A percentile compares a stretch with the other conserved stretches of the same genome.
Evolutionary conservation across 768 basidiomycete genomes (phyloP).

Genomic region (Auriscalpium microsporum): DNA sequence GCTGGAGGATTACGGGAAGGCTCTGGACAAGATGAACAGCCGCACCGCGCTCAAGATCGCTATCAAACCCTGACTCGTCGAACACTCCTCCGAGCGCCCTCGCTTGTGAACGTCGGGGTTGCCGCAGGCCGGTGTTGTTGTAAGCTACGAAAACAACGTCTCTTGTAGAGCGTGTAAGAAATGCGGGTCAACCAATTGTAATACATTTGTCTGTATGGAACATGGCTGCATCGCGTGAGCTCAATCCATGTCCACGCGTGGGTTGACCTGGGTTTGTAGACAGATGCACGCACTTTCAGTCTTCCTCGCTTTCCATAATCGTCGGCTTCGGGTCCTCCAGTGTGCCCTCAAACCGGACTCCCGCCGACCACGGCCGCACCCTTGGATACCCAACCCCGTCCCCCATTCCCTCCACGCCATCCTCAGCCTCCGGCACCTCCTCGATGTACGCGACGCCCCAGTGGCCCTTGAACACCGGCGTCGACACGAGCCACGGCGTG

Average conservation of each 20-base stretch:
- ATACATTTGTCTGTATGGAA: too few species aligned
- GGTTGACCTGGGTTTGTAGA: too few species aligned
- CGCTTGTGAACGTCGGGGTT: too few species aligned
- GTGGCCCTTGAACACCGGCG: conserved; percentile 4
- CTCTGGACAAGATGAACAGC: conserved; percentile 58
- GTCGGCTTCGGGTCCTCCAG: background rate
- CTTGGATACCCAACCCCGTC: conserved; percentile 6
- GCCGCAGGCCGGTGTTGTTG: too few species aligned
- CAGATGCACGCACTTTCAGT: too few species aligned
- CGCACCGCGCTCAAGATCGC: conserved; percentile 45
- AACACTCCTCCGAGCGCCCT: background rate
- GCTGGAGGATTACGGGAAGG: conserved; percentile 53
- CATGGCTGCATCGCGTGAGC: too few species aligned
- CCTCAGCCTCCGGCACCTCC: background rate
- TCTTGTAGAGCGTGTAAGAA: too few species aligned
- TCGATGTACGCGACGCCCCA: conserved; percentile 5
- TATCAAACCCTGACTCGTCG: conserved; percentile 32
- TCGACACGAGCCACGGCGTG: conserved; percentile 4
- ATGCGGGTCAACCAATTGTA: too few species aligned
- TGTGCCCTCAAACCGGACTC: conserved; percentile 4
- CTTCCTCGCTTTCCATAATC: too few species aligned
- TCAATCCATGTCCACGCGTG: too few species aligned
- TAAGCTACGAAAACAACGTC: too few species aligned
- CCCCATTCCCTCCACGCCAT: background rate
- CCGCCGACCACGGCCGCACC: conserved; percentile 2